These are phyloP conservation scores for Colletotrichum zoysiae DNA, from an alignment of 2,329 filamentous ascomycete genomes.

Conservation along the genomic window DNA sequence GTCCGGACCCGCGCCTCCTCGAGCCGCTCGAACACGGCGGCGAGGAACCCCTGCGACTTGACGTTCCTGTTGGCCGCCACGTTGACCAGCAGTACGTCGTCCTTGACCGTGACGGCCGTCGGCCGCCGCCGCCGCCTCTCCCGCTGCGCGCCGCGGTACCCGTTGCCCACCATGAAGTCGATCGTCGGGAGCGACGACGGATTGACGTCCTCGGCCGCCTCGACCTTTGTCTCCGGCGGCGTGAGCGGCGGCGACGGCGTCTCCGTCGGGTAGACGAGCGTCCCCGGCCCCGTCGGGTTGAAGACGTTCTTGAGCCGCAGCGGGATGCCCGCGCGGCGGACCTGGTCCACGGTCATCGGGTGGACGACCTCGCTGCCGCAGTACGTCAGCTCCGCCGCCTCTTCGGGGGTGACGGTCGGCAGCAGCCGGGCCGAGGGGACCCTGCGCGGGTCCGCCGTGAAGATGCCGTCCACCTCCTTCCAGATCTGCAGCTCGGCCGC, in stretches of 20 bases:
- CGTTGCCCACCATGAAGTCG: constrained; percentile 33
- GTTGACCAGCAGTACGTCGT: constrained; percentile 95
- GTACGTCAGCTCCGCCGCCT: constrained; percentile 95
- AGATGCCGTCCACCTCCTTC: constrained; percentile 98
- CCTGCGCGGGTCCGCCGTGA: constrained; percentile 85
- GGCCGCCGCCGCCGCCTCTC: constrained; percentile 75
- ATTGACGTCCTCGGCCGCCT: constrained; percentile 57
- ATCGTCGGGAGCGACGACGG: constrained; percentile 51
- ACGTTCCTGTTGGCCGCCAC: constrained; percentile 98
- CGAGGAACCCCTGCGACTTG: constrained; percentile 95
- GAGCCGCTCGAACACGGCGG: constrained; percentile 92
- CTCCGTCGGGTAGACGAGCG: constrained; percentile 82
- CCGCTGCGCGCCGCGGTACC: constrained; percentile 13
- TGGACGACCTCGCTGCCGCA: constrained; percentile 97
- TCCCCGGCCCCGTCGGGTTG: constrained; percentile 82
- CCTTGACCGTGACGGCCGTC: constrained; percentile 96
- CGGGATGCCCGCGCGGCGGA: constrained; percentile 84
- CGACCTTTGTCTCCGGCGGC: constrained; percentile 55
- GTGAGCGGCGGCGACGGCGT: constrained; percentile 68
- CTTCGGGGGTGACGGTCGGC: constrained; percentile 87
- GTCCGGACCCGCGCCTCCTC: constrained; percentile 89
- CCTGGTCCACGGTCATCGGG: constrained; percentile 98
- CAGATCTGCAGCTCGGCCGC: constrained; percentile 95
- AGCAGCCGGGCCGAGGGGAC: constrained; percentile 91
- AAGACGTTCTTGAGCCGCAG: constrained; percentile 94